Evolutionary conservation across 2,329 filamentous ascomycete species (phyloP).

Genomic region (Ophiostoma montium): DNA sequence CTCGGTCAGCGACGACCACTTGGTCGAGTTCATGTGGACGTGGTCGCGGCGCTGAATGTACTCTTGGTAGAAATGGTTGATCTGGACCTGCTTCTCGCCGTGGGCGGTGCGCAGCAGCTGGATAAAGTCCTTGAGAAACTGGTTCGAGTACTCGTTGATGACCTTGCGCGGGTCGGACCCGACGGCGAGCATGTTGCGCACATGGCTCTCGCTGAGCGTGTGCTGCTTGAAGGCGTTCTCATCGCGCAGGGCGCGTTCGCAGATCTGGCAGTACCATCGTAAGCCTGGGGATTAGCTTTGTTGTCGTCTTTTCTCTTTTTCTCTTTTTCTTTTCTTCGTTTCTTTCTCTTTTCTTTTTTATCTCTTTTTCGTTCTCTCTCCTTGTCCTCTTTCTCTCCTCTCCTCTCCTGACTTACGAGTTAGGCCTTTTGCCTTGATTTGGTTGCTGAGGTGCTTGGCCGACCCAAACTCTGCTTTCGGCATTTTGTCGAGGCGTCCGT

Average conservation of each 20-base stretch:
- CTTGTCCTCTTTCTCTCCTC: neutral
- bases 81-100: conserved; percentile 75
- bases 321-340: neutral
- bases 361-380: too few species aligned
- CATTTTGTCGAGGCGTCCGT: conserved; percentile 42
- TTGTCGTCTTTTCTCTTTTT: neutral
- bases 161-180: conserved; percentile 76
- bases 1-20: conserved; percentile 77
- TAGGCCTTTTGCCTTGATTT: conserved; percentile 65
- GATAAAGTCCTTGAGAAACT: conserved; percentile 71
- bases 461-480: conserved; percentile 82
- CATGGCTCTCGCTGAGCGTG: conserved; percentile 69
- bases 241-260: conserved; percentile 58
- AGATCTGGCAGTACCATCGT: conserved; percentile 83
- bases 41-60: conserved; percentile 73
- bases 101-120: conserved; percentile 67
- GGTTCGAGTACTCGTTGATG: conserved; percentile 66
- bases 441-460: conserved; percentile 81
- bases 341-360: too few species aligned
- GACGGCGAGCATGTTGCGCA: conserved; percentile 77
- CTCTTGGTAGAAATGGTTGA: conserved; percentile 91
- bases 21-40: conserved; percentile 86
- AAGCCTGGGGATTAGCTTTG: conserved; percentile 41
- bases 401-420: conserved; percentile 11
- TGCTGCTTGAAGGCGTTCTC: conserved; percentile 91